Conservation (phyloP, 805 yeast genomes). For the Suhomyces vadensis region DNA sequence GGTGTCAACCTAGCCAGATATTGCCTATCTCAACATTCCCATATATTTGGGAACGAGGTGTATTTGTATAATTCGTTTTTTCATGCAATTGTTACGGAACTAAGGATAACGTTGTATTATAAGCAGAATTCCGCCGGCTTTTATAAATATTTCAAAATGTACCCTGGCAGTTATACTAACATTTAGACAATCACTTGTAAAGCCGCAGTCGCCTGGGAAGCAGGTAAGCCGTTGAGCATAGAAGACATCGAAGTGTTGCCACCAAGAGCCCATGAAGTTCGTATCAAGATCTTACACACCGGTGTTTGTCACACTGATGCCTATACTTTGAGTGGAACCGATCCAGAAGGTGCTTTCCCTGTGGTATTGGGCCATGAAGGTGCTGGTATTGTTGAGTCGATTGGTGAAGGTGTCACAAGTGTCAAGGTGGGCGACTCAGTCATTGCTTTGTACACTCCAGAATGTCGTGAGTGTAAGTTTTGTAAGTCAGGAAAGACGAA, state of each 20-base stretch:
- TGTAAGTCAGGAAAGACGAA: slow-evolving; percentile 95
- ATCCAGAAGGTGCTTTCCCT: slow-evolving; percentile 97
- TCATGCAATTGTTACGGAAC: too few relatives aligned
- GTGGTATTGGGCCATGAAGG: slow-evolving; percentile 96
- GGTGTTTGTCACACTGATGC: slow-evolving; percentile 99
- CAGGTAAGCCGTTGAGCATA: slow-evolving; percentile 75
- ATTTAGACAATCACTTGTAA: slow-evolving; percentile 69
- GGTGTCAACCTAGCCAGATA: too few relatives aligned
- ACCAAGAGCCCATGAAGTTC: slow-evolving; percentile 96
- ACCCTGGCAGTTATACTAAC: slow-evolving; percentile 21
- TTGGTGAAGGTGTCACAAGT: slow-evolving; percentile 90
- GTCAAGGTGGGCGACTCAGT: slow-evolving; percentile 95
- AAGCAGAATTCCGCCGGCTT: too few relatives aligned
- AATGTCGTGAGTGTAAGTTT: slow-evolving; percentile 92
- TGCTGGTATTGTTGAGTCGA: slow-evolving; percentile 92
- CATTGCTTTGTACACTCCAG: slow-evolving; percentile 93
- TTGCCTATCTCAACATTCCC: too few relatives aligned
- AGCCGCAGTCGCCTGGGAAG: slow-evolving; percentile 98
- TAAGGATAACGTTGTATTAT: not conserved
- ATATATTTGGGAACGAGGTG: too few relatives aligned
- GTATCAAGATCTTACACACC: slow-evolving; percentile 81
- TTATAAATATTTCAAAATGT: not conserved
- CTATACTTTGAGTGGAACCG: slow-evolving; percentile 89
- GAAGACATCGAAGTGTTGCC: slow-evolving; percentile 91
- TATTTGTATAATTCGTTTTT: too few relatives aligned